Percentiles rank a stretch among this genome's conserved stretches.
Conservation (phyloP, 2,329 filamentous ascomycete genomes). For the Epichloe glyceriae region DNA sequence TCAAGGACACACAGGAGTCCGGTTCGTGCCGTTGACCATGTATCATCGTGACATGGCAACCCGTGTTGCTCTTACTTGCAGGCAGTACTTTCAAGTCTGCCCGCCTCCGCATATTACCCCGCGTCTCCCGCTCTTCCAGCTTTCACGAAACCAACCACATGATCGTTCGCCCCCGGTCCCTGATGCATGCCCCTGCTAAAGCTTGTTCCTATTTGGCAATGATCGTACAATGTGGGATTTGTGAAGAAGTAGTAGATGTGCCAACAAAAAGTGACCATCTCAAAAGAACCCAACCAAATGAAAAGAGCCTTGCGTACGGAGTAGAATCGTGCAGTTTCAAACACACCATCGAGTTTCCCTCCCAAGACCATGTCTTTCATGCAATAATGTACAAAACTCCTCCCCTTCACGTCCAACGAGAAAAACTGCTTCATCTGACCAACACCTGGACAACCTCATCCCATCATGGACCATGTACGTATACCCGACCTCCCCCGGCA, state of each 20-base stretch:
- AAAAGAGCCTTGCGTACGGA: not conserved
- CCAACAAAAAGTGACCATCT: not conserved
- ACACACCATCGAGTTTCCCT: not conserved
- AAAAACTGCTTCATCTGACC: not conserved
- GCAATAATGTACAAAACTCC: not conserved
- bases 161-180: too few species aligned
- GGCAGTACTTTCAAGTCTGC: too few species aligned
- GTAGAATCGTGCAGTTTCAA: not conserved
- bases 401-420: too few species aligned
- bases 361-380: not conserved
- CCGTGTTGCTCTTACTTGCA: too few species aligned
- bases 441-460: not conserved
- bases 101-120: constrained; percentile 1
- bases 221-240: not conserved
- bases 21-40: not conserved
- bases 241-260: not conserved
- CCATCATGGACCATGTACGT: not conserved
- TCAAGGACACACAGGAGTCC: not conserved
- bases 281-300: not conserved
- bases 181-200: not conserved
- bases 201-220: not conserved
- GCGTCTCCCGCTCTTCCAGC: not conserved
- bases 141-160: too few species aligned
- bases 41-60: too few species aligned
- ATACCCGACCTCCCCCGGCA: not conserved